These are phyloP conservation scores for Pseudocercospora ulei DNA, from an alignment of 2,329 filamentous ascomycete genomes.

Conservation along the genomic window DNA sequence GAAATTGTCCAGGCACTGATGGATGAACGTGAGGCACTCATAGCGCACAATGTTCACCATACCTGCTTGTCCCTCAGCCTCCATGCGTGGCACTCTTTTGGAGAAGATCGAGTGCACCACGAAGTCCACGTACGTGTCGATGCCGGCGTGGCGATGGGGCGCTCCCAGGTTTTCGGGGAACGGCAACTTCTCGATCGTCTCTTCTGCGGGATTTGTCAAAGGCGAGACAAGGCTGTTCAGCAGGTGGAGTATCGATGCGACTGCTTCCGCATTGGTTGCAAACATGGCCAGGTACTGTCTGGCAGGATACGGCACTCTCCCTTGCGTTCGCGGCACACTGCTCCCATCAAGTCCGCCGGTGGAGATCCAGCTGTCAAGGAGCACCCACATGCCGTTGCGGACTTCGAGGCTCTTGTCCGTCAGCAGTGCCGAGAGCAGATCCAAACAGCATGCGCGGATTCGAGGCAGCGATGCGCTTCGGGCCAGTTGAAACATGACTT, in stretches of 20 bases:
- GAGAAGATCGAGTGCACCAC: constrained; percentile 61
- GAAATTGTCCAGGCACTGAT: constrained; percentile 70
- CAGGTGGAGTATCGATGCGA: constrained; percentile 71
- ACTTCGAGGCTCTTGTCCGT: constrained; percentile 59
- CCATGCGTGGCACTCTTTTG: constrained; percentile 45
- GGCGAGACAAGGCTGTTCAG: constrained; percentile 63
- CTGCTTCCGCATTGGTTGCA: constrained; percentile 29
- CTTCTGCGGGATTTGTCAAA: constrained; percentile 48
- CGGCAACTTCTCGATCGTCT: constrained; percentile 62
- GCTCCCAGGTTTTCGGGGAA: constrained; percentile 80
- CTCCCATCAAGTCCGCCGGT: constrained; percentile 36
- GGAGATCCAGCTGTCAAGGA: constrained; percentile 69
- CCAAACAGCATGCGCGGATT: constrained; percentile 74
- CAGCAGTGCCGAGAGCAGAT: constrained; percentile 64
- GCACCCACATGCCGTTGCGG: constrained; percentile 66
- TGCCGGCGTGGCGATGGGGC: constrained; percentile 67
- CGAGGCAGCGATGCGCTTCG: constrained; percentile 66
- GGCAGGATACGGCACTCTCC: constrained; percentile 21
- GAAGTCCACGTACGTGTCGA: constrained; percentile 89
- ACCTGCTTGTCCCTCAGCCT: constrained; percentile 58
- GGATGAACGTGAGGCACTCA: constrained; percentile 74
- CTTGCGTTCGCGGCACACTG: constrained; percentile 15
- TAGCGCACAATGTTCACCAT: constrained; percentile 53
- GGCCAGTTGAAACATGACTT: constrained; percentile 67
- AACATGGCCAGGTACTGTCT: constrained; percentile 30